Conservation (phyloP, 345 rosid genomes). For the Eucalyptus melliodora region DNA sequence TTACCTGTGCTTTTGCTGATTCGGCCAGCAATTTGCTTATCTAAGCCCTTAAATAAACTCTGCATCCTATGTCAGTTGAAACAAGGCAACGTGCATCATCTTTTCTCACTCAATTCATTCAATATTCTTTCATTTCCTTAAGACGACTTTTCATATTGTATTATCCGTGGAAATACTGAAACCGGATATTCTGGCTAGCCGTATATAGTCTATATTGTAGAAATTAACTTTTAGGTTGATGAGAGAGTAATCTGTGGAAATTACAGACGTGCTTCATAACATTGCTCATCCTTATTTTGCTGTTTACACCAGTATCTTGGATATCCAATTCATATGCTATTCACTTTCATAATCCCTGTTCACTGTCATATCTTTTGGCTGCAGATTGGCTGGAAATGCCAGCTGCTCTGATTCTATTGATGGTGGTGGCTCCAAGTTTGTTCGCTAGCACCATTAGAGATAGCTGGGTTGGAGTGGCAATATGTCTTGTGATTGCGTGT, state of each 20-base stretch:
- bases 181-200: background rate
- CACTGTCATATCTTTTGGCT: background rate
- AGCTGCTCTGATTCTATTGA: conserved; percentile 54
- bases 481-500: conserved; percentile 74
- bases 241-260: background rate
- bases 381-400: conserved; percentile 85
- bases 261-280: background rate
- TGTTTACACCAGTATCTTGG: background rate
- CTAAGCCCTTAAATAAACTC: background rate
- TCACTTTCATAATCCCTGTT: background rate
- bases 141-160: background rate
- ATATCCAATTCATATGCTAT: background rate
- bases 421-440: conserved; percentile 73
- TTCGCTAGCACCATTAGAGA: conserved; percentile 50
- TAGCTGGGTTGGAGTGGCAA: conserved; percentile 44
- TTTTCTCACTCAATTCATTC: background rate
- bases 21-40: background rate
- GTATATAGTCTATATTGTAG: background rate
- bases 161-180: background rate
- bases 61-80: background rate
- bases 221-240: background rate
- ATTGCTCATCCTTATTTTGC: background rate
- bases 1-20: background rate
- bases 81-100: background rate
- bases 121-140: background rate